Evolutionary conservation across 331 rosid species (phyloP), one percentile per base, ranked within the genome.

Genomic region (Rhamnella rubrinervis): DNA sequence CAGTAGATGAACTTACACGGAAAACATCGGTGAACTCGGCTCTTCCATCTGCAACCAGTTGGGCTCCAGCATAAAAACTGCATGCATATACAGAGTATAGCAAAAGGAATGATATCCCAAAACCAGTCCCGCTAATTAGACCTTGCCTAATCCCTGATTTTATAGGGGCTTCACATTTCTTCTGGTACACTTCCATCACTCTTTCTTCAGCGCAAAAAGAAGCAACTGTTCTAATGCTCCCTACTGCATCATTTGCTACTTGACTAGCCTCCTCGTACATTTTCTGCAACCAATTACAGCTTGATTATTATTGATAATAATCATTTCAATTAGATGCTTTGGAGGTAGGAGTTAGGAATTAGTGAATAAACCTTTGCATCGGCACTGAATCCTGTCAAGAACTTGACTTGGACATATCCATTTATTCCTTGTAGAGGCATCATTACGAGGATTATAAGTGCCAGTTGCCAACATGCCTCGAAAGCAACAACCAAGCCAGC

Each of bases 231-330:
- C 96, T 75, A 31, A 92, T 92, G 58, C 89, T 86, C 50, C 95
- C 89, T 8, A 83, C 92, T 26, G 96, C 95, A 62, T 87, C 96
- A 47, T 63, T 92, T 0, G 88, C 96, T 40, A 88, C 76, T 80
- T 90, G 89, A 70, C 96, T 92, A 28, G 98, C 98, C 66, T 80
- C 96, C 76, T 89, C 98, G 25, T 89, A 88, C 73, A 84, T 82
- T 81, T 78, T 86, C 98, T 92, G 80, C 70, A 25, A 70, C 47
- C 67, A 66, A 55, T 69, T 58, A 39, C 17, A 66, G 49, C 23
- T 65, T 13, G 55, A 60, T 12, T 8, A 38, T 44, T 60, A 66
- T 61, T 61, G 23, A 51, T 40, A 55, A 52, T 41, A 50, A 15
- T 19, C 57, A 52, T 16, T 52, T 52, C 7, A 18, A 52, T 52